Conservation (phyloP, 371 early-diverging fungal genomes). For the Actinomucor elegans region DNA sequence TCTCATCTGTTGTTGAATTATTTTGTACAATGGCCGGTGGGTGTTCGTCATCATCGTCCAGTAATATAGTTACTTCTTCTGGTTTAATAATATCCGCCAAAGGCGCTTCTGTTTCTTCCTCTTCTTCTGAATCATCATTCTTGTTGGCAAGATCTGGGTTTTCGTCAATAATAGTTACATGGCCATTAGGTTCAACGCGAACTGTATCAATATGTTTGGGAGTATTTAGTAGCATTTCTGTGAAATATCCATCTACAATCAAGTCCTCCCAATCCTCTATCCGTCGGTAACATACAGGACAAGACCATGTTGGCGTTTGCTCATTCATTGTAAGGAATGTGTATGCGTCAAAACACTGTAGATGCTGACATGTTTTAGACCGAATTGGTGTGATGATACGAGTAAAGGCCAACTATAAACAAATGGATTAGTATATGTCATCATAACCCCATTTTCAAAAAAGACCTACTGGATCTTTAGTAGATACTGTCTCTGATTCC, state of each 20-base stretch:
- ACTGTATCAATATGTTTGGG: conserved; percentile 54
- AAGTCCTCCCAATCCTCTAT: conserved; percentile 62
- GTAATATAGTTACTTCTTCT: conserved; percentile 12
- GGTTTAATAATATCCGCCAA: background rate
- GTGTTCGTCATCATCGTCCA: conserved; percentile 18
- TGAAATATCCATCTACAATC: conserved; percentile 68
- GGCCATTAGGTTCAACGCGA: conserved; percentile 61
- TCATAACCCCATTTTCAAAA: conserved; percentile 10
- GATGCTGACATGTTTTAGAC: conserved; percentile 60
- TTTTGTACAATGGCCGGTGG: background rate
- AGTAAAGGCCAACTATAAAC: conserved; percentile 53
- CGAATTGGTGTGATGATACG: conserved; percentile 68
- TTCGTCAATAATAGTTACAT: conserved; percentile 47
- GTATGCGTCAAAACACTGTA: conserved; percentile 76
- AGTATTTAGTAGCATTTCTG: conserved; percentile 56
- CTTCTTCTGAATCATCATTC: conserved; percentile 16
- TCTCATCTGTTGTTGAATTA: background rate
- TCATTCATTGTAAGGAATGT: conserved; percentile 71
- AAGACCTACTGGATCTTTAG: conserved; percentile 57
- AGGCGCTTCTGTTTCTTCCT: too few species aligned
- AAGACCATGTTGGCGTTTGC: conserved; percentile 70
- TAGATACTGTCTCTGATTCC: conserved; percentile 53
- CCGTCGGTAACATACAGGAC: conserved; percentile 69
- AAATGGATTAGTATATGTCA: conserved; percentile 25
- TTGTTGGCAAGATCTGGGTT: conserved; percentile 16